Evolutionary conservation across 148 eudicot species (phyloP).

Genomic region (Silene latifolia): DNA sequence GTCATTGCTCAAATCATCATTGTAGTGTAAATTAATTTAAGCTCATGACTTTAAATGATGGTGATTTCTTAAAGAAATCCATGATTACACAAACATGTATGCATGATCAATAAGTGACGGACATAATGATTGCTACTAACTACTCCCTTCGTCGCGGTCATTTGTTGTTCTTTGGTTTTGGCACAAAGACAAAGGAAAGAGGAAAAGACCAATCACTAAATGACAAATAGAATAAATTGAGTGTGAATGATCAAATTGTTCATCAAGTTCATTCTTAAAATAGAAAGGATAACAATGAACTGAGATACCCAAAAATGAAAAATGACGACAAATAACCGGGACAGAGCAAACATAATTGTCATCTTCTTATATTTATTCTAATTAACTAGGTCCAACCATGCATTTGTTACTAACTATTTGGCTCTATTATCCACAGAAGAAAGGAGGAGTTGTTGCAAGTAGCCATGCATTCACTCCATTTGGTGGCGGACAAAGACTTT

Average conservation of each 20-base stretch:
- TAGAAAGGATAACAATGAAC: no score
- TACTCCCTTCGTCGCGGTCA: no score
- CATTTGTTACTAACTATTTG: conserved; percentile 5
- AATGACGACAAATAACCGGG: no score
- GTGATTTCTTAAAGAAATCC: not conserved
- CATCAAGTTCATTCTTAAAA: no score
- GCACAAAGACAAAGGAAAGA: no score
- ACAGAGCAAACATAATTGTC: conserved; percentile 4
- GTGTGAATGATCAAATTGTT: no score
- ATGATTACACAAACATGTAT: conserved; percentile 26
- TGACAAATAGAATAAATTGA: no score
- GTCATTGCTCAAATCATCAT: no score
- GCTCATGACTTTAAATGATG: not conserved
- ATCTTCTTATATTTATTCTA: not conserved
- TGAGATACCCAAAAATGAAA: no score
- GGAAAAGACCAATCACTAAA: no score
- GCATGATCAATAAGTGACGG: conserved; percentile 20
- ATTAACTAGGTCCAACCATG: not conserved
- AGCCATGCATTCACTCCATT: conserved; percentile 70
- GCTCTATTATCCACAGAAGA: conserved; percentile 40
- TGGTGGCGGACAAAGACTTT: conserved; percentile 94
- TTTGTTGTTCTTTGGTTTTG: no score
- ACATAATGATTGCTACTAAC: conserved; percentile 3
- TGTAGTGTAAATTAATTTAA: no score
- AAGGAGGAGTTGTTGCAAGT: conserved; percentile 36